These are phyloP conservation scores for Pyrenophora seminiperda DNA, from an alignment of 2,329 filamentous ascomycete species.

Conservation along the genomic window DNA sequence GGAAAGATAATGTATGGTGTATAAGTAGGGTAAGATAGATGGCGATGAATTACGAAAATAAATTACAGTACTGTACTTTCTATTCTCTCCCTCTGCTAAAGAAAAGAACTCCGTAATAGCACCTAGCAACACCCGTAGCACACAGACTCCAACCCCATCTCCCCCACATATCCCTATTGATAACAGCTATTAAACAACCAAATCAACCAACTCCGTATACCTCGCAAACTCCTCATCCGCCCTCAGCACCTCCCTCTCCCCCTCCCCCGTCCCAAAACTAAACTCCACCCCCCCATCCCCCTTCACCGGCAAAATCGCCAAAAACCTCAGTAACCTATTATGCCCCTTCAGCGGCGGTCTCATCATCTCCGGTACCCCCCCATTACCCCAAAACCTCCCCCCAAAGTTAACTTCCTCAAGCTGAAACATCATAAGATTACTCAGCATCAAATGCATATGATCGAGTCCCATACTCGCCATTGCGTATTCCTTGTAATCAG, in stretches of 20 bases:
- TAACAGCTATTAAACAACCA: no score
- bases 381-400: conserved; percentile 25
- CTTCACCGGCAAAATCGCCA: conserved; percentile 34
- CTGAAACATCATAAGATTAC: no score
- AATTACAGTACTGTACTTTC: no score
- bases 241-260: conserved; percentile 55
- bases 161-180: no score
- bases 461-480: conserved; percentile 32
- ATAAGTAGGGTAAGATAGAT: no score
- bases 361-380: conserved; percentile 31
- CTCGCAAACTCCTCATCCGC: conserved; percentile 51
- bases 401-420: conserved; percentile 33
- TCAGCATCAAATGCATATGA: conserved; percentile 34
- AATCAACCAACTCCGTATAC: conserved; percentile 36
- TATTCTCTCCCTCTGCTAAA: no score
- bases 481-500: conserved; percentile 22
- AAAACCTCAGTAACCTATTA: no score
- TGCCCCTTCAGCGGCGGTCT: conserved; percentile 37
- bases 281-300: conserved; percentile 30
- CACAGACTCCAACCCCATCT: no score
- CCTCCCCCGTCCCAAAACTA: conserved; percentile 28
- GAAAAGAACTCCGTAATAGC: no score
- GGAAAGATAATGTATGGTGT: no score
- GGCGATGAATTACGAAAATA: no score
- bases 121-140: no score